phyloP scores from a whole-genome alignment of 2,329 filamentous ascomycete species.

The Fusarium subglutinans region DNA sequence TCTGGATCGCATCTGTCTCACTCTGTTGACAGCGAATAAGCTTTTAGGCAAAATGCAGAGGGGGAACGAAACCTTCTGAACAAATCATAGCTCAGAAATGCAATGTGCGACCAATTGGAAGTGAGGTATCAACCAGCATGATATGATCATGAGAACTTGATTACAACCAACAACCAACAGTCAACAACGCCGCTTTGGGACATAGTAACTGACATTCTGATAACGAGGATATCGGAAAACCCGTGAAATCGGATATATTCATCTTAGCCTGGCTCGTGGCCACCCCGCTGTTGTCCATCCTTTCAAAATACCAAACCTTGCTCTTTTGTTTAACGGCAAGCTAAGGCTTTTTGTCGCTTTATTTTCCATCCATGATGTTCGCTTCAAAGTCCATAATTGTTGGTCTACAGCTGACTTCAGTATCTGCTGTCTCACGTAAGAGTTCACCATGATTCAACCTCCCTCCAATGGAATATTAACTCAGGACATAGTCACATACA shows the following conservation, averaged over 20 bases:
- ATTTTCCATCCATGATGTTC: neutral
- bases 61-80: neutral
- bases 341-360: rapidly evolving
- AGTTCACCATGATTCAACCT: no score
- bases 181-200: neutral
- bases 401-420: neutral
- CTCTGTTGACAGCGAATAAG: neutral
- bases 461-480: neutral
- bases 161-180: neutral
- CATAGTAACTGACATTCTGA: neutral
- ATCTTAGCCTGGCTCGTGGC: neutral
- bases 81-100: neutral
- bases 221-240: neutral
- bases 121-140: neutral
- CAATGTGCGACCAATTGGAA: neutral
- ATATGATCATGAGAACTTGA: neutral
- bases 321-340: neutral
- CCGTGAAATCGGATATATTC: neutral
- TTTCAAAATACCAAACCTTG: neutral
- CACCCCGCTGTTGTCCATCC: neutral
- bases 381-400: neutral
- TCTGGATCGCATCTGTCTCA: neutral
- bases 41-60: neutral
- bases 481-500: neutral
- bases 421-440: neutral